phyloP scores from a whole-genome alignment of 495 filamentous ascomycete species.

The Aspergillus asperescens region DNA sequence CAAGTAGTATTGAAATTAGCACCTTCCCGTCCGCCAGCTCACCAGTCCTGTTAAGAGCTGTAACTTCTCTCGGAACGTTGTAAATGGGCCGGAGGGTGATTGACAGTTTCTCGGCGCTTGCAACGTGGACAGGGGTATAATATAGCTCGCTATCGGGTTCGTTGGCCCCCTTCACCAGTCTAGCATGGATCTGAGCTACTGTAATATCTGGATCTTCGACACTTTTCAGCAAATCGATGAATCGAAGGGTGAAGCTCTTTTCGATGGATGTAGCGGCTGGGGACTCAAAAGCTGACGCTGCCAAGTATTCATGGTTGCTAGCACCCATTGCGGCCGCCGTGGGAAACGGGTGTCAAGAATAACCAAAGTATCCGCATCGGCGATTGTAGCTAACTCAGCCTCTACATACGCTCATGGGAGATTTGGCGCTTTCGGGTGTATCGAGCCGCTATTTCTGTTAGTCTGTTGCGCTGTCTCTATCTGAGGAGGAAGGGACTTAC shows the following conservation, averaged over 20 bases:
- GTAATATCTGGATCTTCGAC: background rate
- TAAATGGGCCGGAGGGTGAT: constrained; percentile 1
- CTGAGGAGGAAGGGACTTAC: too few species aligned
- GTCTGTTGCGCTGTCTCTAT: too few species aligned
- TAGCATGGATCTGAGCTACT: background rate
- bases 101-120: background rate
- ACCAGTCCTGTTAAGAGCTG: background rate
- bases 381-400: too few species aligned
- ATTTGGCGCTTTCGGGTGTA: too few species aligned
- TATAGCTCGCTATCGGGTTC: background rate
- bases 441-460: too few species aligned
- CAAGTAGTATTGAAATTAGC: background rate
- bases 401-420: too few species aligned
- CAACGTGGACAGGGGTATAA: constrained; percentile 4
- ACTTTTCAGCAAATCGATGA: background rate
- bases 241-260: background rate
- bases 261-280: background rate
- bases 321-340: too few species aligned
- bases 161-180: constrained; percentile 1
- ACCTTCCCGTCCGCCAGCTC: constrained; percentile 5
- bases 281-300: too few species aligned
- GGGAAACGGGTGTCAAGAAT: too few species aligned
- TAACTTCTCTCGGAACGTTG: background rate
- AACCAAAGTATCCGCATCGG: too few species aligned
- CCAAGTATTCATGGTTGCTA: too few species aligned